These are phyloP conservation scores for Heterobasidion annosum DNA, from an alignment of 1,284 basidiomycete species.

Conservation along the genomic window DNA sequence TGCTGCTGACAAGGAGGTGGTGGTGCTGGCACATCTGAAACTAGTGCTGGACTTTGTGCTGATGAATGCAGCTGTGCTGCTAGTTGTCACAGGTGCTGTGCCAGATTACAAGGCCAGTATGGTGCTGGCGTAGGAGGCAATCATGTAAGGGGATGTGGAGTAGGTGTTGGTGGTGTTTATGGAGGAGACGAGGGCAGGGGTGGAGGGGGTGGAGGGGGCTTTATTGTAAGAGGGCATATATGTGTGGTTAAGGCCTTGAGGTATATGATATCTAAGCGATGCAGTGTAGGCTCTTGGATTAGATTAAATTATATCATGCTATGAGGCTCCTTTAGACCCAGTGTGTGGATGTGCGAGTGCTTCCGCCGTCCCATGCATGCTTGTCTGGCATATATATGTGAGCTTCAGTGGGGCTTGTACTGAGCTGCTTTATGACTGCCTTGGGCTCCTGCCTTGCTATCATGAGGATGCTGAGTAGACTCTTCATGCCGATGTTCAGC, in stretches of 20 bases:
- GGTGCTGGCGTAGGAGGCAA: conserved; percentile 60
- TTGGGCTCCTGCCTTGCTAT: no score
- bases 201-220: not conserved
- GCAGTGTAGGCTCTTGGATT: conserved; percentile 90
- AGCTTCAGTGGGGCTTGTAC: no score
- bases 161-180: conserved; percentile 55
- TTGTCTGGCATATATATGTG: no score
- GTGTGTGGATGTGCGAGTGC: no score
- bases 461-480: no score
- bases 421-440: no score
- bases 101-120: conserved; percentile 68
- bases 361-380: no score
- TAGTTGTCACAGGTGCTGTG: conserved; percentile 74
- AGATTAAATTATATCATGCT: conserved; percentile 38
- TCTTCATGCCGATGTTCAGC: no score
- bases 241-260: no score
- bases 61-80: conserved; percentile 76
- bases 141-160: conserved; percentile 70
- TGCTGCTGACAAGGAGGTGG: conserved; percentile 67
- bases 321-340: no score
- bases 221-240: no score
- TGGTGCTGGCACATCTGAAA: conserved; percentile 67
- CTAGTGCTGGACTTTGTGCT: conserved; percentile 79
- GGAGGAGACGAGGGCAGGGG: conserved; percentile 12
- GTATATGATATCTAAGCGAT: conserved; percentile 84